phyloP scores from a whole-genome alignment of 306 rosid genomes.

The Herpetospermum pedunculosum region DNA sequence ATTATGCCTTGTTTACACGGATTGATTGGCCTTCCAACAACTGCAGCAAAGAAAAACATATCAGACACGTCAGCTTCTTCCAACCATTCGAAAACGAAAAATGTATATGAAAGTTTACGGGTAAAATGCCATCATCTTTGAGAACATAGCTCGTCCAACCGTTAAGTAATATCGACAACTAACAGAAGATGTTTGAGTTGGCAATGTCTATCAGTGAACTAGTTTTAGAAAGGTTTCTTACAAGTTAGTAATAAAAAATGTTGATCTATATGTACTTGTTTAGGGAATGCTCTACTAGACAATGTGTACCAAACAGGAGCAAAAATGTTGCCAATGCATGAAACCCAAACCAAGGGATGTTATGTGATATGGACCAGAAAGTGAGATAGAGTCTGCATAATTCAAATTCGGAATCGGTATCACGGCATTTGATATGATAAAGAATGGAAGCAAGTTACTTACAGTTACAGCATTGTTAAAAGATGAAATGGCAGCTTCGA shows the following conservation, averaged over 20 bases:
- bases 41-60: conserved; percentile 33
- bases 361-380: neutral
- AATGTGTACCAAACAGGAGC: neutral
- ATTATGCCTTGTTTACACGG: conserved; percentile 75
- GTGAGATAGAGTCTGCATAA: neutral
- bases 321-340: neutral
- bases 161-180: neutral
- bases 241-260: neutral
- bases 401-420: neutral
- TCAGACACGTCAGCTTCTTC: conserved; percentile 2
- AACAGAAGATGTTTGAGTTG: neutral
- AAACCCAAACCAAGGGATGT: neutral
- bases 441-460: conserved; percentile 27
- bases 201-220: too few species aligned
- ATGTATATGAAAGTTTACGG: neutral
- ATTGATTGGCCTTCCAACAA: conserved; percentile 67
- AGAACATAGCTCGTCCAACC: neutral
- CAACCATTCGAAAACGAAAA: neutral
- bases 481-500: conserved; percentile 66
- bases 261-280: too few species aligned
- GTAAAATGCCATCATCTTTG: neutral
- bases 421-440: neutral
- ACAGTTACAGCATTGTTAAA: conserved; percentile 79
- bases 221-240: neutral
- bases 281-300: too few species aligned